These are phyloP conservation scores for Podila verticillata DNA, from an alignment of 192 early-diverging fungal genomes.

Conservation along the genomic window DNA sequence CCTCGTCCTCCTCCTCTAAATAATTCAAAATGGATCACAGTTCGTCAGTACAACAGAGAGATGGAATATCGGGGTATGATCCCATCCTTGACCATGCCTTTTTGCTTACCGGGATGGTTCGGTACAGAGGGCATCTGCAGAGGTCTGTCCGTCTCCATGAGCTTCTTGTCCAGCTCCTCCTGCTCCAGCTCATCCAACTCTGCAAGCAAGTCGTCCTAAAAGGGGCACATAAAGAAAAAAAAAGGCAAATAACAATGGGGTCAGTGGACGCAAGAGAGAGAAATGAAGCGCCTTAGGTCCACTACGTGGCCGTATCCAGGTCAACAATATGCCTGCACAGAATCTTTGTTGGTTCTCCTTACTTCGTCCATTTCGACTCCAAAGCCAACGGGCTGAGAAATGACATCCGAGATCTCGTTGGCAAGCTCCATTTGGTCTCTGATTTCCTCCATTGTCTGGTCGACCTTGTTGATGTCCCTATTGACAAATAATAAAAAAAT, in stretches of 20 bases:
- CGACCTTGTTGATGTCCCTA: slow-evolving; percentile 94
- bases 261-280: neutral
- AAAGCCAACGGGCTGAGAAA: slow-evolving; percentile 87
- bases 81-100: neutral
- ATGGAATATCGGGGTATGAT: no score
- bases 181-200: slow-evolving; percentile 96
- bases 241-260: neutral
- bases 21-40: no score
- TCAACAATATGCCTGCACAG: no score
- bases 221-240: neutral
- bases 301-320: neutral
- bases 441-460: slow-evolving; percentile 96
- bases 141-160: slow-evolving; percentile 77
- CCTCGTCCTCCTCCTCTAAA: slow-evolving; percentile 66
- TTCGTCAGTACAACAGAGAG: neutral
- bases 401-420: slow-evolving; percentile 93
- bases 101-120: slow-evolving; percentile 67
- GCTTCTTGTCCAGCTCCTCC: slow-evolving; percentile 87
- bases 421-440: slow-evolving; percentile 97
- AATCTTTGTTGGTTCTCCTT: neutral
- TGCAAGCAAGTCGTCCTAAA: slow-evolving; percentile 81
- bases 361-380: slow-evolving; percentile 92
- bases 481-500: neutral
- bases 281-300: neutral
- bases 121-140: slow-evolving; percentile 72